Evolutionary conservation across 2,329 filamentous ascomycete genomes (phyloP), one percentile per base, ranked within the genome.

Genomic region (Pezicula neosporulosa): DNA sequence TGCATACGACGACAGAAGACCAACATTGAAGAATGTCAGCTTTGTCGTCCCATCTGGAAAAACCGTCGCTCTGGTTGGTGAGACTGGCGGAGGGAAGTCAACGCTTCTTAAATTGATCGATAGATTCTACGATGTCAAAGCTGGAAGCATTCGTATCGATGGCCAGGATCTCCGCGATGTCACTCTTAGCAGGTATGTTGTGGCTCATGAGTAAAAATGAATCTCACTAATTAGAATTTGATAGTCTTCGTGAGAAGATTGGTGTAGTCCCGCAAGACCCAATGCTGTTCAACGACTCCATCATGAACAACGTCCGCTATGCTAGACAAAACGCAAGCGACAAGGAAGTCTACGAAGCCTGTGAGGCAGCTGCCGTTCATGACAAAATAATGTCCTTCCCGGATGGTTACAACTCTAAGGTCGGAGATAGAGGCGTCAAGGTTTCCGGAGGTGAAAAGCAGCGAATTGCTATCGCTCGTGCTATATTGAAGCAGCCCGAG

Each of bases 401-500:
- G 2, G 68, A 73, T 85, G 46, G 86, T 72, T 83, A 30, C 45
- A 56, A 67, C 72, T 80, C 60, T 52, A 64, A 45, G 72, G 77
- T 83, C 38, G 67, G 71, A 3, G 63, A 67, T 52, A 54, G 58
- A 43, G 63, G 64, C 52, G 60, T 65, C 85, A 90, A 89, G 65
- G 72, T 96, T 1, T 91, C 87, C 12, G 88, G 89, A n/a, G 90
- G 90, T 1, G 90, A 96, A 66, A 81, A 89, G n/a, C 90, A 95
- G 66, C 81, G 90, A 5, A 78, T 95, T 21, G 85, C 93, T 9
- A 97, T 97, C 68, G 91, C 93, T 12, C 81, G 92, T 62, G 92
- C 92, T 36, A 83, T 97, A 46, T 88, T 97, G 27, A 94, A 89
- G n/a, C 87, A 96, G 60, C 93, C 93, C 0, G 94, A 92, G 72